Base-by-base conservation (phyloP, 2,329 filamentous ascomycete species). In the Huntiella savannae region DNA sequence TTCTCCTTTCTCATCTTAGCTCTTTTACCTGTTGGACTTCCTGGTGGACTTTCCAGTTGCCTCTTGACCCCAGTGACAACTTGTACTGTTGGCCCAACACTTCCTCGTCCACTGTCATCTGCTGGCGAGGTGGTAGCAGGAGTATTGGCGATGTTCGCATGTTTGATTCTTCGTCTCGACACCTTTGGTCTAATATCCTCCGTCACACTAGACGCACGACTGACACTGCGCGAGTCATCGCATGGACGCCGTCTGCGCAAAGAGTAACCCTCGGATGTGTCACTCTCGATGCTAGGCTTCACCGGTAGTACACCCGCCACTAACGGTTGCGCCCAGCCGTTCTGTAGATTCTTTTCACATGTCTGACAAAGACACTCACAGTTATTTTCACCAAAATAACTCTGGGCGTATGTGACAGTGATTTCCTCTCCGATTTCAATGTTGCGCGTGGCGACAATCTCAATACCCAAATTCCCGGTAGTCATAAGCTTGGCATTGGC, bases 361-460 rank as follows among this genome's bases (percentile, higher is more conserved):
- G 82, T 91, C 54, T 73, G 71, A 60, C 91, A 98, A 1, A 98
- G 66, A 58, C 91, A 98, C 58, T 98, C 91, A 60, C 86, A 87
- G 54, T 98, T 98, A 58, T 87, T 77, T 39, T 85, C 79, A 2
- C 91, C 91, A 63, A 98, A 98, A 60, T 98, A 98, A 57, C 84
- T 86, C 13, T 93, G 86, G 17, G 88, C 86, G 56, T 98, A 98
- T 0, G 81, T 88, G 0, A 98, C 91, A 0, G 91, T 98, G 50
- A 98, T 93, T 60, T 98, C 91, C 50, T 98, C 87, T 3, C 87
- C 91, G 1, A 81, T 67, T 8, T 80, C 73, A 51, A 98, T 96
- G 49, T 87, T 72, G 53, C 78, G 76, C 33, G 77, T 75, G 2
- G 91, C 85, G 43, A 93, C 75, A 48, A 98, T 87, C 57, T 92